These are phyloP conservation scores for Xylaria sp. DNA, from an alignment of 2,329 filamentous ascomycete species.

Conservation along the genomic window DNA sequence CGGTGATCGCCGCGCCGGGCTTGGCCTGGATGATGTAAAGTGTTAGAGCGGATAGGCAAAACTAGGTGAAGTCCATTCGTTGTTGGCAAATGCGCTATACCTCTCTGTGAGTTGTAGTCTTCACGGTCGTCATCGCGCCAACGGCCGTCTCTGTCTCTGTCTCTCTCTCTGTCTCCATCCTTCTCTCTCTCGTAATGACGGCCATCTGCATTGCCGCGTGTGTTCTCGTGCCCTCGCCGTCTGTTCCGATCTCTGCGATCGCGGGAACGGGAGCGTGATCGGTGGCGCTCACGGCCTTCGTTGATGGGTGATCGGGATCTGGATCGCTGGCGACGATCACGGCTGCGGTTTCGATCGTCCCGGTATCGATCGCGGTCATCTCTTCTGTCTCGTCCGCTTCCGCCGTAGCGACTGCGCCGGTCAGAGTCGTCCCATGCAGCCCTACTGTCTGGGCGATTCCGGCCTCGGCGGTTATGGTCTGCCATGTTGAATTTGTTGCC, in stretches of 20 bases:
- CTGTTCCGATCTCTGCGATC: conserved; percentile 34
- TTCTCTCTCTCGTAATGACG: conserved; percentile 14
- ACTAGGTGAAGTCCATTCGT: neutral
- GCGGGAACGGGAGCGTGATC: conserved; percentile 37
- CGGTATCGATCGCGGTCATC: conserved; percentile 31
- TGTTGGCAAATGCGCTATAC: conserved; percentile 9
- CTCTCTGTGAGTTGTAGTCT: conserved; percentile 18
- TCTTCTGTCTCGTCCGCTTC: conserved; percentile 25
- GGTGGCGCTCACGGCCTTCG: conserved; percentile 30
- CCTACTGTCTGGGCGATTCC: conserved; percentile 48
- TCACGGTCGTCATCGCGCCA: conserved; percentile 24
- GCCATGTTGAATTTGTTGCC: conserved; percentile 37
- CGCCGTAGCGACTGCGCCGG: conserved; percentile 33
- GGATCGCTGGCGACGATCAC: conserved; percentile 26
- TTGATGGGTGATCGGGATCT: conserved; percentile 29
- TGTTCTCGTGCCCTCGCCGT: conserved; percentile 19
- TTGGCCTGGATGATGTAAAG: conserved; percentile 11
- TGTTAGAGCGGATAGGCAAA: conserved; percentile 8
- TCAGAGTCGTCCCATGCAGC: conserved; percentile 57
- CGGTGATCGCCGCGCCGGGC: conserved; percentile 22
- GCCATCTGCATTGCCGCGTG: conserved; percentile 15
- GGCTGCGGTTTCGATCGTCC: conserved; percentile 29
- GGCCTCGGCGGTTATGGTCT: conserved; percentile 43
- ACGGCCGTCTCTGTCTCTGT: conserved; percentile 16
- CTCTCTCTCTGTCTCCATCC: conserved; percentile 8